Percentiles rank a stretch among this genome's conserved stretches.
Conservation (phyloP, 2,329 filamentous ascomycete genomes). For the Diaporthe capsici region DNA sequence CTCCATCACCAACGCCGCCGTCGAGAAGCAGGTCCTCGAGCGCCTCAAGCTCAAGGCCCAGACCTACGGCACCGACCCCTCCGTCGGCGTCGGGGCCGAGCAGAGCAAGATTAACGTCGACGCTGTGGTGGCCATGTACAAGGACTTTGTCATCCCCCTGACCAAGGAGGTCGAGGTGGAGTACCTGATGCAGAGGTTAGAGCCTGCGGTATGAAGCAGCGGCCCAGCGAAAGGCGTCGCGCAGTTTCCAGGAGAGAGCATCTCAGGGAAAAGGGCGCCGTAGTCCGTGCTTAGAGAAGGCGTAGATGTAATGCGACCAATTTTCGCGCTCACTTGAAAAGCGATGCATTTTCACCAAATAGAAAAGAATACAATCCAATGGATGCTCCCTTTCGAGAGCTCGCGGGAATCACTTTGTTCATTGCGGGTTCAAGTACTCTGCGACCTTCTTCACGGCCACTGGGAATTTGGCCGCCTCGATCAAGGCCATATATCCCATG, state of each 20-base stretch:
- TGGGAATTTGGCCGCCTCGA: constrained; percentile 84
- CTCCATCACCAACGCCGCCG: constrained; percentile 89
- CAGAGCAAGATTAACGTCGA: constrained; percentile 90
- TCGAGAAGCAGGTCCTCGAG: constrained; percentile 93
- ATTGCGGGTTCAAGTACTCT: constrained; percentile 77
- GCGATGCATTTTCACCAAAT: constrained; percentile 1
- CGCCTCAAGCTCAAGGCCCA: constrained; percentile 88
- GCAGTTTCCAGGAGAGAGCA: background rate
- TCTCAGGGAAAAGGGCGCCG: background rate
- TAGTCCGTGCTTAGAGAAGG: background rate
- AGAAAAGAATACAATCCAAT: background rate
- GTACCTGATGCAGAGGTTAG: constrained; percentile 94
- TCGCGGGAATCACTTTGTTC: constrained; percentile 43
- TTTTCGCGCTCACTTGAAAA: background rate
- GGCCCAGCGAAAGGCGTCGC: background rate
- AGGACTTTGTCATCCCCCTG: constrained; percentile 92
- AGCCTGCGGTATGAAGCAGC: constrained; percentile 50
- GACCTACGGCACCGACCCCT: constrained; percentile 94
- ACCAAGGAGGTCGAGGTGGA: constrained; percentile 99
- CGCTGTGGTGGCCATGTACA: constrained; percentile 91
- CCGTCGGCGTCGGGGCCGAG: constrained; percentile 67
- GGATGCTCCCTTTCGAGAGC: constrained; percentile 12
- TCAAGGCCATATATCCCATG: constrained; percentile 86
- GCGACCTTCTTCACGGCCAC: constrained; percentile 81
- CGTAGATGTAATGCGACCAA: background rate